These are phyloP conservation scores for Lojkania enalia DNA, from an alignment of 2,329 filamentous ascomycete species.

Conservation along the genomic window DNA sequence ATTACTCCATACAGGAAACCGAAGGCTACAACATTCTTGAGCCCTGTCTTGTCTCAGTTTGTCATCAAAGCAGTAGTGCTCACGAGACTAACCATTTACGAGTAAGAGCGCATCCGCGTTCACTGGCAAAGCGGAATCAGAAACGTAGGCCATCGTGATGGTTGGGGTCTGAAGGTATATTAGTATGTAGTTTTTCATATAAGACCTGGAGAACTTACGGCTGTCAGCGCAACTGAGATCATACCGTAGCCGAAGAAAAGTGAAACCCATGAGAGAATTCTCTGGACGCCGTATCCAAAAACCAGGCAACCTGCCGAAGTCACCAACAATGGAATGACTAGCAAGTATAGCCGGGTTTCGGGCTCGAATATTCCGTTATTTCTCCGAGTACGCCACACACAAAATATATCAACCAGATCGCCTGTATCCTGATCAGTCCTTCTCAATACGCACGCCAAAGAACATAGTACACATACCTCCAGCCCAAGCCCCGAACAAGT, in stretches of 20 bases:
- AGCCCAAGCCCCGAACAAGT: constrained; percentile 47
- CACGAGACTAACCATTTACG: constrained; percentile 34
- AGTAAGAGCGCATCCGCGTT: constrained; percentile 44
- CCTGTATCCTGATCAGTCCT: constrained; percentile 27
- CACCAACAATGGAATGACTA: constrained; percentile 47
- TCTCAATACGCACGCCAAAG: neutral
- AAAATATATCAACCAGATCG: constrained; percentile 49
- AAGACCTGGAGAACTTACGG: constrained; percentile 10
- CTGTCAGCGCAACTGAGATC: constrained; percentile 50
- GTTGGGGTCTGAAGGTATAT: constrained; percentile 16
- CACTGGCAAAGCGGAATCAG: constrained; percentile 42
- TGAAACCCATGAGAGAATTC: constrained; percentile 48
- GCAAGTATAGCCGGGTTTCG: constrained; percentile 49
- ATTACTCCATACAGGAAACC: constrained; percentile 52
- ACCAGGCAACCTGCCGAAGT: constrained; percentile 50
- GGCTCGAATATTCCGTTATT: constrained; percentile 52
- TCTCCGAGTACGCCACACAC: constrained; percentile 45
- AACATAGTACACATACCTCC: constrained; percentile 28
- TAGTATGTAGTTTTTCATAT: neutral
- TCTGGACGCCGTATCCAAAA: constrained; percentile 51
- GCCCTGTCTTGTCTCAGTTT: constrained; percentile 23
- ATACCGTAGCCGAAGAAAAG: constrained; percentile 54
- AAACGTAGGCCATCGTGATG: constrained; percentile 51
- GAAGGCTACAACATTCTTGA: constrained; percentile 55
- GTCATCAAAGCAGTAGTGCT: constrained; percentile 9